Conservation (phyloP, 306 rosid species). For the Senna tora region DNA sequence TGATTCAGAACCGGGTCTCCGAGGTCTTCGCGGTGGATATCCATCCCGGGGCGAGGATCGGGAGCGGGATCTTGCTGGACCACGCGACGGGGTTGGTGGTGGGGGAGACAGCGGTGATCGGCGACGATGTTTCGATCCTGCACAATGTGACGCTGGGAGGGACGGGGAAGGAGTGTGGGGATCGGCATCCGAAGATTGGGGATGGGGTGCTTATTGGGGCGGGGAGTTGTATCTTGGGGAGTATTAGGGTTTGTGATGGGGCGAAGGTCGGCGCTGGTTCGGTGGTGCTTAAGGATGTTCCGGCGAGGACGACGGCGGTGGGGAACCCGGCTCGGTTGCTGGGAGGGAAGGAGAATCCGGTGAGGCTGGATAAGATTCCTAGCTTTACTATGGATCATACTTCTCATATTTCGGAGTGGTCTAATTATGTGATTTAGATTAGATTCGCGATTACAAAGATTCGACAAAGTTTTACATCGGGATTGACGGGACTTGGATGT, state of each 20-base stretch:
- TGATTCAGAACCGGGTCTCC: slow-evolving; percentile 82
- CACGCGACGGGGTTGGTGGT: slow-evolving; percentile 93
- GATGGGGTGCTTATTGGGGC: slow-evolving; percentile 94
- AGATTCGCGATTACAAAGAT: too few species aligned
- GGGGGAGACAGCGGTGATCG: slow-evolving; percentile 93
- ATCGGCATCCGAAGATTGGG: slow-evolving; percentile 92
- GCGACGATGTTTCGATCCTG: slow-evolving; percentile 83
- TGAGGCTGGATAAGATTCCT: slow-evolving; percentile 71
- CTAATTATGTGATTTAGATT: slow-evolving; percentile 77
- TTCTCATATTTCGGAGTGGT: slow-evolving; percentile 66
- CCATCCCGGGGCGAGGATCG: slow-evolving; percentile 86
- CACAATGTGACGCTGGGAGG: slow-evolving; percentile 94
- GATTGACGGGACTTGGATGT: too few species aligned
- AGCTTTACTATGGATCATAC: slow-evolving; percentile 90
- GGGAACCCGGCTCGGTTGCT: slow-evolving; percentile 87
- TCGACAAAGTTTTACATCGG: too few species aligned
- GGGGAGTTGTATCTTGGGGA: slow-evolving; percentile 86
- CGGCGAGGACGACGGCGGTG: slow-evolving; percentile 84
- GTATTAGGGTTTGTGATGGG: slow-evolving; percentile 75
- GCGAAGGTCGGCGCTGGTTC: slow-evolving; percentile 94
- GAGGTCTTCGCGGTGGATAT: slow-evolving; percentile 82
- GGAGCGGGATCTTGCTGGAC: slow-evolving; percentile 76
- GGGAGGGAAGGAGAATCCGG: slow-evolving; percentile 84
- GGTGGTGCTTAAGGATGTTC: slow-evolving; percentile 88
- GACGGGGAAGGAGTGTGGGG: slow-evolving; percentile 79